Base-by-base conservation (phyloP, 1,139 yeast species). In the Candida albicans region DNA sequence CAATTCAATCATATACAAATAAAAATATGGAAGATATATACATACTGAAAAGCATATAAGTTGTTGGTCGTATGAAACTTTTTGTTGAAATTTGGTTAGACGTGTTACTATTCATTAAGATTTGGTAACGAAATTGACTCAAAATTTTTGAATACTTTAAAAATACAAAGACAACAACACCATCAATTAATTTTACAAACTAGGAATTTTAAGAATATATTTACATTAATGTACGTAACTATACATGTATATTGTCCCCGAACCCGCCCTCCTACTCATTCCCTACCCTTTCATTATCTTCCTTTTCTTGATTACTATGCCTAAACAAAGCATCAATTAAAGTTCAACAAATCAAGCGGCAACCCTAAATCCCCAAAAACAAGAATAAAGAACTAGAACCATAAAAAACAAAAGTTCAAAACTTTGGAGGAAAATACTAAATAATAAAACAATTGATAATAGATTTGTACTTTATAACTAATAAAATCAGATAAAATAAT, bases 221-320 rank as follows among this genome's bases (percentile, higher is more conserved):
- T 22, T 14, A 24, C 14, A 33, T 25, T 35, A 35, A 35, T 35
- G 14, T 18, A 25, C 5, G 22, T 35, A 13, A 24, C 27, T 22
- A 33, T 35, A 35, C n/a, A 35, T 10, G n/a, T n/a, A 18, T 18
- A 35, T 35, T 35, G 37, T 35, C 38, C 38, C 32, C 38, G 32
- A 35, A 27, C 38, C 38, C 38, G 4, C 38, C 38, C 38, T 35
- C 38, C 32, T 27, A 15, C 14, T 28, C 14, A 34, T 22, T 12
- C 25, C 28, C 10, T 34, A 5, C 5, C 8, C 35, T 18, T 18
- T 18, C 22, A 10, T 18, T 18, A 18, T 18, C 22, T 18, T 18
- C 22, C 5, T 18, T 18, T 18, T 18, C 22, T 5, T 18, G 22
- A 18, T 18, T 18, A 5, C 22, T 5, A 18, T 18, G 22, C 22